phyloP scores from a whole-genome alignment of 805 yeast genomes.

The Starmerella vitae region DNA sequence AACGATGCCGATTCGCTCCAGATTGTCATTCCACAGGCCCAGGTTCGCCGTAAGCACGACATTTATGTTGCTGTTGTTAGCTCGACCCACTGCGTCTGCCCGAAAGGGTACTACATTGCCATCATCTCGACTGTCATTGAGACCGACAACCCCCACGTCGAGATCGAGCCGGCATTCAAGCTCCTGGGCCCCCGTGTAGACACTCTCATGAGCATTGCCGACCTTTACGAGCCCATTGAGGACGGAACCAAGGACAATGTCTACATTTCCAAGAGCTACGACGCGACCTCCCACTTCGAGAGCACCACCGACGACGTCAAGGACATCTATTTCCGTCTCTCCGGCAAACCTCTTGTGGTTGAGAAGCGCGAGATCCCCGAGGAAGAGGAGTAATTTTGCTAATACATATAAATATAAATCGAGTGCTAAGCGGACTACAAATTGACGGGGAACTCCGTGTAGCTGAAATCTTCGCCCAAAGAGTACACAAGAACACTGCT shows the following conservation, averaged over 20 bases:
- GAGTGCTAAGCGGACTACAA: not conserved
- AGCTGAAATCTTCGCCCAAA: constrained; percentile 15
- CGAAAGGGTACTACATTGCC: constrained; percentile 81
- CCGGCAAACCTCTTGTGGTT: constrained; percentile 81
- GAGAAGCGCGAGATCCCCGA: constrained; percentile 60
- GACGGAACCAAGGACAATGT: constrained; percentile 74
- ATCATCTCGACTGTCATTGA: constrained; percentile 90
- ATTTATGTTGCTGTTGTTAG: constrained; percentile 88
- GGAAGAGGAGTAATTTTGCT: constrained; percentile 36
- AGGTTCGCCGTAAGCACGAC: constrained; percentile 82
- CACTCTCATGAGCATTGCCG: constrained; percentile 88
- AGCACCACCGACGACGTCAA: constrained; percentile 92
- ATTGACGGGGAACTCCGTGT: constrained; percentile 3
- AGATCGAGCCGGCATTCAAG: constrained; percentile 87
- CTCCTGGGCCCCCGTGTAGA: constrained; percentile 66
- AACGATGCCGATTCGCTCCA: constrained; percentile 78
- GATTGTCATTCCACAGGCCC: constrained; percentile 92
- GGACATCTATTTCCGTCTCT: constrained; percentile 80
- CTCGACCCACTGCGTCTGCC: constrained; percentile 76
- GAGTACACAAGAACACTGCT: constrained; percentile 13
- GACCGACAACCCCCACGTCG: constrained; percentile 82
- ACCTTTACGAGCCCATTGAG: constrained; percentile 69
- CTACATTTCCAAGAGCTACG: constrained; percentile 78
- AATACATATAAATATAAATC: not conserved
- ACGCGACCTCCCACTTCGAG: constrained; percentile 91